These are phyloP conservation scores for Globisporangium okanoganense DNA, from an alignment of 352 stramenopile genomes.

Conservation along the genomic window DNA sequence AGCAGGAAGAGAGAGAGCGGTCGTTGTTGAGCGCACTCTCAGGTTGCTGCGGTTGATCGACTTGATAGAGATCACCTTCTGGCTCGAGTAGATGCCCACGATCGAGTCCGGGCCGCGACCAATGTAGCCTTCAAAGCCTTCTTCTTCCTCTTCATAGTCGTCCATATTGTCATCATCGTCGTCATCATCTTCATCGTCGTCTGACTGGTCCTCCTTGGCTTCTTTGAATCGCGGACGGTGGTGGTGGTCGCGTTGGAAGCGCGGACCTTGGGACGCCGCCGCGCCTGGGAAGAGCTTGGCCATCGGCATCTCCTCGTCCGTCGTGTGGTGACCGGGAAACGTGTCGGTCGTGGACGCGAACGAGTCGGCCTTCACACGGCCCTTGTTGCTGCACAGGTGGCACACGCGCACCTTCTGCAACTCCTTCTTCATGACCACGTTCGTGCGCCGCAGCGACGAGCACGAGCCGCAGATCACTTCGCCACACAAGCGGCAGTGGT, in stretches of 20 bases:
- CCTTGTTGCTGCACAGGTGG: conserved; percentile 59
- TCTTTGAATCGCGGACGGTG: background rate
- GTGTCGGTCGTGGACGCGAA: conserved; percentile 27
- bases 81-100: conserved; percentile 17
- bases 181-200: conserved; percentile 4
- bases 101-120: conserved; percentile 15
- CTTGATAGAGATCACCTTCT: conserved; percentile 66
- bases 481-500: conserved; percentile 65
- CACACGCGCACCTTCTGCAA: conserved; percentile 62
- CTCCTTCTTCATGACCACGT: conserved; percentile 28
- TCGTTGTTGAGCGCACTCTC: conserved; percentile 13
- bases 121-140: conserved; percentile 26
- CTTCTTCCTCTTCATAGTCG: conserved; percentile 15
- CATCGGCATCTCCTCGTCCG: conserved; percentile 20
- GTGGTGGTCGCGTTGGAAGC: background rate
- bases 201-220: background rate
- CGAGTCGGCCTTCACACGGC: conserved; percentile 29
- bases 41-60: conserved; percentile 24
- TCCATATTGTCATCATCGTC: conserved; percentile 10
- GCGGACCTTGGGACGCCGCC: background rate
- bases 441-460: conserved; percentile 39
- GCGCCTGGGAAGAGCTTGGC: conserved; percentile 15
- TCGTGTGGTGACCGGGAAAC: conserved; percentile 19
- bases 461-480: conserved; percentile 61
- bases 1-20: background rate